Percentiles rank a stretch among this genome's conserved stretches.
These are phyloP conservation scores for Podosphaera xanthii DNA, from an alignment of 2,329 filamentous ascomycete genomes.

Conservation along the genomic window DNA sequence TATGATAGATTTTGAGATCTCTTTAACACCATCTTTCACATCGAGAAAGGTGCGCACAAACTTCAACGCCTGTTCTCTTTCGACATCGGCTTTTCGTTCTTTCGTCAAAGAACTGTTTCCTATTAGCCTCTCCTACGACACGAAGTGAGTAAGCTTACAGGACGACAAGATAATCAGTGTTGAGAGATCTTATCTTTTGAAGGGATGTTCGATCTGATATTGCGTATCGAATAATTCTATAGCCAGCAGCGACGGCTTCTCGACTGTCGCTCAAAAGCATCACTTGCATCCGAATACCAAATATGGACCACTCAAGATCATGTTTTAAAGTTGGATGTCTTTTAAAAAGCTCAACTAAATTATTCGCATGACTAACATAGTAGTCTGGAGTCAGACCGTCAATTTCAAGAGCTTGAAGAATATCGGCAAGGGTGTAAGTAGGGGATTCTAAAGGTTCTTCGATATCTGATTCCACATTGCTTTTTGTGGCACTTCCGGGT, in stretches of 20 bases:
- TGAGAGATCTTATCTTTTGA: conserved; percentile 64
- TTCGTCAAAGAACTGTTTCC: conserved; percentile 54
- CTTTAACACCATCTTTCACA: conserved; percentile 73
- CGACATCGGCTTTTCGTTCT: conserved; percentile 88
- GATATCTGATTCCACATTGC: conserved; percentile 34
- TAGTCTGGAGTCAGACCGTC: conserved; percentile 81
- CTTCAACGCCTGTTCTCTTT: conserved; percentile 89
- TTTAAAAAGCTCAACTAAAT: conserved; percentile 88
- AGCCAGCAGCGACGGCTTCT: conserved; percentile 86
- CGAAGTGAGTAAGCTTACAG: conserved; percentile 22
- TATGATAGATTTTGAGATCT: conserved; percentile 70
- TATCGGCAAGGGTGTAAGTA: conserved; percentile 73
- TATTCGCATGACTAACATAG: conserved; percentile 83
- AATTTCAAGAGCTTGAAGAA: conserved; percentile 70
- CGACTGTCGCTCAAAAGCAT: conserved; percentile 91
- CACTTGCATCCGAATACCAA: conserved; percentile 78
- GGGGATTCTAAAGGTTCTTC: conserved; percentile 64
- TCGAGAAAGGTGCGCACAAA: conserved; percentile 89
- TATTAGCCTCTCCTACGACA: conserved; percentile 6
- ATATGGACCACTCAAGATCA: conserved; percentile 86
- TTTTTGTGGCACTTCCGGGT: conserved; percentile 31
- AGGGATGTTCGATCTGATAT: conserved; percentile 82
- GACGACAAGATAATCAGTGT: conserved; percentile 83
- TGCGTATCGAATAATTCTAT: conserved; percentile 78
- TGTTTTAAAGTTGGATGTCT: conserved; percentile 84